These are phyloP conservation scores for Xylaria sp. DNA, from an alignment of 2,329 filamentous ascomycete species.

Conservation along the genomic window DNA sequence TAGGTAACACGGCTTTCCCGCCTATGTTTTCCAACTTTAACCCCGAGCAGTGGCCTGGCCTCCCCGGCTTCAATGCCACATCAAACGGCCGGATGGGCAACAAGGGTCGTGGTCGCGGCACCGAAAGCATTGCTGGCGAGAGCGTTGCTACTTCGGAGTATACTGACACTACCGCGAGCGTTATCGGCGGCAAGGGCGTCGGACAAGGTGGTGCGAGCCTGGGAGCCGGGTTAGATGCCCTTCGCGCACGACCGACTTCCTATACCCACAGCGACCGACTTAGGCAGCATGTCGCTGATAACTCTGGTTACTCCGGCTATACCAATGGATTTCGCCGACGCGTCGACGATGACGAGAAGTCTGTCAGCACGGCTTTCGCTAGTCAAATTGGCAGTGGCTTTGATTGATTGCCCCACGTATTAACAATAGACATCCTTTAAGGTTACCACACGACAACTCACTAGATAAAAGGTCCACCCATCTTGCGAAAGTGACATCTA, in stretches of 20 bases:
- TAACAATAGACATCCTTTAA: conserved; percentile 28
- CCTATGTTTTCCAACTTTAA: conserved; percentile 96
- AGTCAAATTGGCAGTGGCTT: conserved; percentile 81
- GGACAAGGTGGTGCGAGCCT: conserved; percentile 90
- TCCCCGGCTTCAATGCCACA: conserved; percentile 70
- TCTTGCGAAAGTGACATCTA: conserved; percentile 29
- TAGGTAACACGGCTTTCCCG: conserved; percentile 81
- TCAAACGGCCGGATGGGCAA: conserved; percentile 71
- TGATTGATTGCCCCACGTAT: conserved; percentile 45
- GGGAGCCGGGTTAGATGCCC: conserved; percentile 77
- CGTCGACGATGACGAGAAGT: conserved; percentile 93
- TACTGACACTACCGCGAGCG: conserved; percentile 83
- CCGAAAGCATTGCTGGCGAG: conserved; percentile 88
- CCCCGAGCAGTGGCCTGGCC: conserved; percentile 85
- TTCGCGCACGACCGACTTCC: conserved; percentile 72
- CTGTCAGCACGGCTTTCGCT: conserved; percentile 94
- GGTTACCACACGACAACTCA: conserved; percentile 29
- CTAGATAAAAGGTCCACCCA: conserved; percentile 26
- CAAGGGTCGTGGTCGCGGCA: conserved; percentile 73
- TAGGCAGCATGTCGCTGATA: conserved; percentile 89
- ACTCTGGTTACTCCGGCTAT: conserved; percentile 74
- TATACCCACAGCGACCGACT: conserved; percentile 88
- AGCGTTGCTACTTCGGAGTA: conserved; percentile 92
- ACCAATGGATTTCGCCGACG: conserved; percentile 76
- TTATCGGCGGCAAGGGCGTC: conserved; percentile 78